phyloP scores from a whole-genome alignment of 768 basidiomycete genomes.

The Leucosporidium yakuticum region DNA sequence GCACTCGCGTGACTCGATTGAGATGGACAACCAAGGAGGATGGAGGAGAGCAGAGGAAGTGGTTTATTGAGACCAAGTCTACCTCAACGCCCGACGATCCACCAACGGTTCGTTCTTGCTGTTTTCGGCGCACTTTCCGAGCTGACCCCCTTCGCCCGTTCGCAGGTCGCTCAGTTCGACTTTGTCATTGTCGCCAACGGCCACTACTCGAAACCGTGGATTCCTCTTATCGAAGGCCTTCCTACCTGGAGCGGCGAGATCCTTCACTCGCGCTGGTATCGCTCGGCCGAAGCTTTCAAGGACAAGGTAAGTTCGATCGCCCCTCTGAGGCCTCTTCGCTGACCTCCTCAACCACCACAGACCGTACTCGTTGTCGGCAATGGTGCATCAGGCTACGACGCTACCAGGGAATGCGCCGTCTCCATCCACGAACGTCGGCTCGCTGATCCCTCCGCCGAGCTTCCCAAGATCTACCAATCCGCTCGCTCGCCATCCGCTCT shows the following conservation, averaged over 20 bases:
- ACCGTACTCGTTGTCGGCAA: constrained; percentile 45
- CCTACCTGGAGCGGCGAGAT: constrained; percentile 40
- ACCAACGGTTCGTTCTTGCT: no score
- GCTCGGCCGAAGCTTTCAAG: constrained; percentile 36
- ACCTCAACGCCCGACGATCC: not conserved
- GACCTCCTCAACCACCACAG: constrained; percentile 14
- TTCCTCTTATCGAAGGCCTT: constrained; percentile 41
- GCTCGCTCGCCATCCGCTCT: constrained; percentile 19
- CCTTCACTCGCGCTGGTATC: constrained; percentile 44
- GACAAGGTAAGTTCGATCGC: constrained; percentile 31
- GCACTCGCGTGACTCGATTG: constrained; percentile 17
- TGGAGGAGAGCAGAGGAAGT: not conserved
- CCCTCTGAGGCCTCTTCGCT: no score
- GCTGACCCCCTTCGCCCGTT: no score
- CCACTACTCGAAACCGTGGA: constrained; percentile 42
- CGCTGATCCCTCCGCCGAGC: not conserved
- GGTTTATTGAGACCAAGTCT: not conserved
- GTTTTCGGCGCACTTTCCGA: no score
- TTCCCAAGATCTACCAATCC: constrained; percentile 33
- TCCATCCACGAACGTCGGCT: constrained; percentile 3
- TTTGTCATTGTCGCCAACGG: constrained; percentile 43
- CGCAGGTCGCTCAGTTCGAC: constrained; percentile 35
- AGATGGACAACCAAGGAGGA: not conserved
- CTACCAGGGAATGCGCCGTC: constrained; percentile 40
- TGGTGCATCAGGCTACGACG: constrained; percentile 46